Evolutionary conservation across 306 rosid species (phyloP).

Genomic region (Lupinus albus): DNA sequence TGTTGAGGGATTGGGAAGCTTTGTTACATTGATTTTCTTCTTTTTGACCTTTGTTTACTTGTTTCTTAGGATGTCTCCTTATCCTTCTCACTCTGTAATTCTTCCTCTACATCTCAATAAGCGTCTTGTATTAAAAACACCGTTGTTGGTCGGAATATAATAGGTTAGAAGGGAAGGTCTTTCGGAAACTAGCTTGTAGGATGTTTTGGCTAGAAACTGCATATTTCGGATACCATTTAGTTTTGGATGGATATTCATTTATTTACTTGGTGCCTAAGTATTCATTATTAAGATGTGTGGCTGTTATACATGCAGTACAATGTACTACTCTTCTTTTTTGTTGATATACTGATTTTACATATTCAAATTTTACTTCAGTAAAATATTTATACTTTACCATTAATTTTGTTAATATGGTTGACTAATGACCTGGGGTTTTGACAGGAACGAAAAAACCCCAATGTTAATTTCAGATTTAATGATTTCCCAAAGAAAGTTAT

Average conservation of each 20-base stretch:
- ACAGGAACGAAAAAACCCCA: slow-evolving; percentile 60
- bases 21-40: too few relatives aligned
- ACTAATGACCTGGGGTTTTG: slow-evolving; percentile 40
- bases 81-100: too few relatives aligned
- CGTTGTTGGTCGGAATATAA: background rate
- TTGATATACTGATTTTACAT: background rate
- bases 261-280: background rate
- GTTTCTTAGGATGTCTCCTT: too few relatives aligned
- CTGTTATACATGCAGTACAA: background rate
- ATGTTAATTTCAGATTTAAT: slow-evolving; percentile 68
- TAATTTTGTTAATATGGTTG: slow-evolving; percentile 1
- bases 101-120: too few relatives aligned
- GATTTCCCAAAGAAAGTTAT: slow-evolving; percentile 56
- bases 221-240: too few relatives aligned
- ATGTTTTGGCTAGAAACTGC: background rate
- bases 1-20: too few relatives aligned
- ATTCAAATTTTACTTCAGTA: background rate
- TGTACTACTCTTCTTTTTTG: background rate
- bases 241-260: too few relatives aligned
- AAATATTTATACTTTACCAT: background rate
- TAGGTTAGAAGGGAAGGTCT: background rate
- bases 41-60: too few relatives aligned
- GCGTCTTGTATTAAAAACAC: background rate
- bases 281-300: background rate
- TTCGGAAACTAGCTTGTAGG: background rate